Base-by-base conservation (phyloP, 176 grass and related monocot genomes). In the Olyra latifolia region DNA sequence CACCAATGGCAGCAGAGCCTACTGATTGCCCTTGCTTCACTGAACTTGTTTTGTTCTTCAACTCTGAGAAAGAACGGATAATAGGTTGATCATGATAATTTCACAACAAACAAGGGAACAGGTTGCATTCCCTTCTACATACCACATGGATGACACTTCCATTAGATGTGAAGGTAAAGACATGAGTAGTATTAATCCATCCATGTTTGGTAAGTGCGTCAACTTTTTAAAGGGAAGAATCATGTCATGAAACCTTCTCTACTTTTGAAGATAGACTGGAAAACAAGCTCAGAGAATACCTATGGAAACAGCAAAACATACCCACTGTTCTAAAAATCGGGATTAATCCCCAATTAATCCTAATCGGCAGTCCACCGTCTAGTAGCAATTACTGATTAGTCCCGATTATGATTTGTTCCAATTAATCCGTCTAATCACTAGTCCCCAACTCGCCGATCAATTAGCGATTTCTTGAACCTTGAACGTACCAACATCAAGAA, bases 1-100 rank as follows among this genome's bases (percentile, higher is more conserved):
- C 92, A 7, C 90, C 96, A 83, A 98, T 95, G 46, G 96, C 92
- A 72, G 90, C 92, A 62, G 69, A 87, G 57, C 96, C 95, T 68
- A 73, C 74, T 61, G 90, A 64, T 42, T 87, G 81, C 67, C 84
- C 88, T 53, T 82, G 83, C 32, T 93, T 92, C 59, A 89, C 84
- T 23, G 84, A 68, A 71, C 76, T 95, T 27, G 88, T 71, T 89
- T 77, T 85, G 72, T 82, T 87, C 74, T 93, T 98, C 70, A 98
- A 47, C 81, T 91, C 92, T 91, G 86, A 9, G 3, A 78, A 48
- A 82, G 66, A 74, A 60, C 57, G 65, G 27, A 64, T 60, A 80
- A 56, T 13, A 50, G 29, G n/a, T 24, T 44, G 25, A 30, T 30
- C 66, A 75, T 62, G 46, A 53, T 16, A 89, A 38, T 8, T 22